Evolutionary conservation across 1,284 basidiomycete species (phyloP).

Genomic region (Austroboletus novae-zelandiae): DNA sequence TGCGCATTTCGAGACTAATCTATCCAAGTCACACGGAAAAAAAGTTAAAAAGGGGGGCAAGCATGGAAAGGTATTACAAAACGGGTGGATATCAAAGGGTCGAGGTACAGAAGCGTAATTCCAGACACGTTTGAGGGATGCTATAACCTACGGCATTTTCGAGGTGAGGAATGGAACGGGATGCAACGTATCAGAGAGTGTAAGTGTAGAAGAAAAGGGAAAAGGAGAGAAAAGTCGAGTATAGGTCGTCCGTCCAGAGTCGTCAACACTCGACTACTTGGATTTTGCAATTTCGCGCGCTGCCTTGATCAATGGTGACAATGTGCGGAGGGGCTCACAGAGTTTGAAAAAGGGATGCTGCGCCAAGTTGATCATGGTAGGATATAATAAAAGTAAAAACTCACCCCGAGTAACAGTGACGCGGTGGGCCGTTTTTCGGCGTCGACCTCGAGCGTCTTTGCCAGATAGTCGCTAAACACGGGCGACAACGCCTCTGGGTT

Average conservation of each 20-base stretch:
- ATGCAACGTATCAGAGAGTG: conserved; percentile 22
- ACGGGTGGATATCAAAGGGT: conserved; percentile 27
- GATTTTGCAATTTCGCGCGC: conserved; percentile 82
- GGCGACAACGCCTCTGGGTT: conserved; percentile 89
- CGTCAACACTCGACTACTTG: conserved; percentile 36
- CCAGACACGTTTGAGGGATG: conserved; percentile 11
- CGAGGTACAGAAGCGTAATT: conserved; percentile 16
- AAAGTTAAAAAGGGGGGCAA: conserved; percentile 8
- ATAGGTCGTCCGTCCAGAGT: conserved; percentile 11
- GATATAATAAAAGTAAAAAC: conserved; percentile 20
- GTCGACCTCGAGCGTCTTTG: conserved; percentile 91
- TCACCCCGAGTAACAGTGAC: conserved; percentile 74
- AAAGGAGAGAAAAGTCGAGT: conserved; percentile 1
- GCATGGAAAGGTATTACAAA: conserved; percentile 32
- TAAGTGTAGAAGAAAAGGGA: conserved; percentile 12
- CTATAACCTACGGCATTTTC: conserved; percentile 11
- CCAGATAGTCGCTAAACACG: conserved; percentile 91
- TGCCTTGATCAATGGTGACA: conserved; percentile 91
- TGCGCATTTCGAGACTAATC: conserved; percentile 24
- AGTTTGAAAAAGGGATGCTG: conserved; percentile 89
- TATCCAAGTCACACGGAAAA: conserved; percentile 22
- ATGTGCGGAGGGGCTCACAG: conserved; percentile 82
- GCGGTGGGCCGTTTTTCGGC: conserved; percentile 92
- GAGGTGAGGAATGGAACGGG: conserved; percentile 11
- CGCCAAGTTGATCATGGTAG: conserved; percentile 1